A percentile compares a stretch with the other conserved stretches of the same genome.
Conservation (phyloP, 2,329 filamentous ascomycete genomes). For the Colletotrichum viniferum region DNA sequence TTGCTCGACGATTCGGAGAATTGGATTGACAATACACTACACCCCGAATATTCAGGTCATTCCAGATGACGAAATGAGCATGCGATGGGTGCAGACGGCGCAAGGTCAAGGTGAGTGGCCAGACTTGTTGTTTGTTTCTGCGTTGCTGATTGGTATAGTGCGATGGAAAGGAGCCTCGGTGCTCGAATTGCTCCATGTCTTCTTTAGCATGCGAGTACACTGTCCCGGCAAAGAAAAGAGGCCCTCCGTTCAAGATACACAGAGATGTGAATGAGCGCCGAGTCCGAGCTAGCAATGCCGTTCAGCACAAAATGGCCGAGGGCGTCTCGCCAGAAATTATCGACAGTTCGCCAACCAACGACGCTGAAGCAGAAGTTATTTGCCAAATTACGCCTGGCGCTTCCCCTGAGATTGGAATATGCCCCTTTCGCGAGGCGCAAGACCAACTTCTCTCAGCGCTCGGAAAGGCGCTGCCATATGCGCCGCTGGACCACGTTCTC, state of each 20-base stretch:
- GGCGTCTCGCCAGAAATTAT: not conserved
- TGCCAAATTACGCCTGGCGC: rapidly evolving
- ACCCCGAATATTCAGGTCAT: rapidly evolving
- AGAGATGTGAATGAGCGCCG: not conserved
- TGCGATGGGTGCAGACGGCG: constrained; percentile 17
- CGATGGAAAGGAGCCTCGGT: not conserved
- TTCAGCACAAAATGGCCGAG: not conserved
- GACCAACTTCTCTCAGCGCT: not conserved
- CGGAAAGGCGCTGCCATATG: not conserved
- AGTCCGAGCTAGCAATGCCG: not conserved
- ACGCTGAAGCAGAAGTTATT: rapidly evolving
- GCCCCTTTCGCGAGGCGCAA: not conserved
- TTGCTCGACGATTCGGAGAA: constrained; percentile 1
- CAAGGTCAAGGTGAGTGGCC: constrained; percentile 11
- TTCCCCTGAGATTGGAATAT: not conserved
- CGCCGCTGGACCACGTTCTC: not conserved
- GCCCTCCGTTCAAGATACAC: not conserved
- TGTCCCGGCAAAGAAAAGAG: not conserved
- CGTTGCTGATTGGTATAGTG: not conserved
- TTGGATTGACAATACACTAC: not conserved
- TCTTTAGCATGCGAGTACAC: not conserved
- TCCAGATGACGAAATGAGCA: not conserved
- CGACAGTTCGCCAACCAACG: not conserved
- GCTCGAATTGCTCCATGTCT: not conserved
- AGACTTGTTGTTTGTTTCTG: not conserved